phyloP scores from a whole-genome alignment of 495 filamentous ascomycete species.

The Penicillium crystallinum region DNA sequence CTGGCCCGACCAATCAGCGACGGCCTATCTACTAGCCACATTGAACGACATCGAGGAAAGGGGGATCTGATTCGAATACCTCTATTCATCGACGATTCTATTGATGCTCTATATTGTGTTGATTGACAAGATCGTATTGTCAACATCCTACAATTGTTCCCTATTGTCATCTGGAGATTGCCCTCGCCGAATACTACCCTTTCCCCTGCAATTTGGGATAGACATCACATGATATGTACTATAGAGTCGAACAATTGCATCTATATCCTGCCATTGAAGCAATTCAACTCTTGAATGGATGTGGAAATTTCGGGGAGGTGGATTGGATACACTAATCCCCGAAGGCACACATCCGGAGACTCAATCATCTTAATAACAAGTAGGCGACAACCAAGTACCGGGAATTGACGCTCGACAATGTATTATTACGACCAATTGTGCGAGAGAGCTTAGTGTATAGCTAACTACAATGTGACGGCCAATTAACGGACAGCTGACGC shows the following conservation, averaged over 20 bases:
- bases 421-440: too few relatives aligned
- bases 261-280: not conserved
- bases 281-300: not conserved
- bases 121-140: not conserved
- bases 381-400: not conserved
- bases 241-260: not conserved
- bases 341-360: not conserved
- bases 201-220: not conserved
- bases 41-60: constrained; percentile 23
- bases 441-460: too few relatives aligned
- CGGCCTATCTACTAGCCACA: constrained; percentile 17
- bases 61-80: not conserved
- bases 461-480: not conserved
- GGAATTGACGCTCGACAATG: too few relatives aligned
- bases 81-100: not conserved
- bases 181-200: not conserved
- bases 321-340: not conserved
- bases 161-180: not conserved
- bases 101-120: not conserved
- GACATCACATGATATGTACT: constrained; percentile 8
- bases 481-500: not conserved
- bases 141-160: not conserved
- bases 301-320: not conserved
- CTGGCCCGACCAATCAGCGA: constrained; percentile 20
- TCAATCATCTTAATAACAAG: not conserved